Evolutionary conservation across 441 rosid genomes (phyloP).

Genomic region (Capsella rubella): DNA sequence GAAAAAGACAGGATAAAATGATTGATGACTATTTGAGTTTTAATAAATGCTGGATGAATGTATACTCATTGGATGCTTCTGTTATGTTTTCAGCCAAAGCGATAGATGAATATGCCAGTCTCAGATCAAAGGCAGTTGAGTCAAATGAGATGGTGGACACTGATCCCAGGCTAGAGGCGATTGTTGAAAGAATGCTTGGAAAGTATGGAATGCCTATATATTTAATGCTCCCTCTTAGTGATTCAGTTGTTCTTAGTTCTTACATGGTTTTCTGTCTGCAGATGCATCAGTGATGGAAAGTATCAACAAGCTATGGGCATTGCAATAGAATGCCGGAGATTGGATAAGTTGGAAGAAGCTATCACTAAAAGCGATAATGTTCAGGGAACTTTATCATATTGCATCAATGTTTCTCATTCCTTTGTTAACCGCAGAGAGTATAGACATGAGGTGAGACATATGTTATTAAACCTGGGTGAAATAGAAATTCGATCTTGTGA

Average conservation of each 20-base stretch:
- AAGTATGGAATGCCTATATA: slow-evolving; percentile 59
- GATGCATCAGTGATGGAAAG: slow-evolving; percentile 94
- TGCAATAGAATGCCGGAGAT: slow-evolving; percentile 93
- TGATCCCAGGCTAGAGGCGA: slow-evolving; percentile 89
- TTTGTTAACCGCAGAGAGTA: slow-evolving; percentile 89
- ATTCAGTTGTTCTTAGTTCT: slow-evolving; percentile 37
- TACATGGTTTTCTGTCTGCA: slow-evolving; percentile 38
- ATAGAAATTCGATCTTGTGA: not conserved
- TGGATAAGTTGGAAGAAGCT: slow-evolving; percentile 98
- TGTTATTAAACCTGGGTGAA: not conserved
- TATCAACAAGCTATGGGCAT: slow-evolving; percentile 99
- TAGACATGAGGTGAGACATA: slow-evolving; percentile 74
- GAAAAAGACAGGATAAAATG: not conserved
- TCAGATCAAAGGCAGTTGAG: slow-evolving; percentile 80
- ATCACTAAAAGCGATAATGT: slow-evolving; percentile 88
- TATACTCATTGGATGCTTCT: slow-evolving; percentile 27
- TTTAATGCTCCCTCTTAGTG: slow-evolving; percentile 2
- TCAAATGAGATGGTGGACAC: slow-evolving; percentile 60
- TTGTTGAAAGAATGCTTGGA: slow-evolving; percentile 98
- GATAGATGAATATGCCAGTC: slow-evolving; percentile 94
- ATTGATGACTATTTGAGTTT: slow-evolving; percentile 9
- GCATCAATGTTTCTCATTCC: slow-evolving; percentile 87
- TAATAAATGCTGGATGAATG: slow-evolving; percentile 4
- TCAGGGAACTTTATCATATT: slow-evolving; percentile 77
- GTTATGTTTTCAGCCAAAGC: slow-evolving; percentile 74